These are phyloP conservation scores for Boletus barrowsii DNA, from an alignment of 768 basidiomycete species.

Conservation along the genomic window DNA sequence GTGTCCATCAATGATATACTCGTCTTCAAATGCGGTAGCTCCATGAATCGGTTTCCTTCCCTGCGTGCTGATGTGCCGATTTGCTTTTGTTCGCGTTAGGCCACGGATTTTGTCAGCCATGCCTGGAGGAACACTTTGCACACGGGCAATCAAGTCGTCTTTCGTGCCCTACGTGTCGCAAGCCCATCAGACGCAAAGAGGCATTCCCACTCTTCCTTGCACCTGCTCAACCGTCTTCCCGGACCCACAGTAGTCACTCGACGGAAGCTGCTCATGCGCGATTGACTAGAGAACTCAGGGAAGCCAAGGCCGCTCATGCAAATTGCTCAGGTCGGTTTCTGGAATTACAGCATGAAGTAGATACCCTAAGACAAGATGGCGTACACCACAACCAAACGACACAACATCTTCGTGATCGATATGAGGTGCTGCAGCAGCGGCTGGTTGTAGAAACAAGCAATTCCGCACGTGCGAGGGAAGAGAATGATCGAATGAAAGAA, in stretches of 20 bases:
- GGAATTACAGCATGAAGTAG: constrained; percentile 13
- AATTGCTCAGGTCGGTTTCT: constrained; percentile 8
- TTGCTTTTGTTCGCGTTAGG: constrained; percentile 20
- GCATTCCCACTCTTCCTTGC: constrained; percentile 27
- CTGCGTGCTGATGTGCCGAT: constrained; percentile 9
- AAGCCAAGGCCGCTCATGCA: constrained; percentile 12
- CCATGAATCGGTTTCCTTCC: constrained; percentile 2
- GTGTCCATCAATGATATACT: constrained; percentile 27
- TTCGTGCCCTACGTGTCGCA: constrained; percentile 31
- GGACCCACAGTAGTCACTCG: not conserved
- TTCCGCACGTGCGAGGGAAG: constrained; percentile 6
- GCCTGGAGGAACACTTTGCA: constrained; percentile 22
- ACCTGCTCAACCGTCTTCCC: constrained; percentile 11
- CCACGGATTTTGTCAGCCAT: constrained; percentile 33
- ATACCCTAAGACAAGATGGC: constrained; percentile 4
- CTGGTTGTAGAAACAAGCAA: constrained; percentile 5
- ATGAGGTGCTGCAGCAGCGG: constrained; percentile 12
- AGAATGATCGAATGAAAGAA: constrained; percentile 17
- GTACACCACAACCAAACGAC: constrained; percentile 6
- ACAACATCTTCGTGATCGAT: constrained; percentile 15
- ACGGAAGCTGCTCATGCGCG: constrained; percentile 7
- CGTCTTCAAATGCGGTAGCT: constrained; percentile 31
- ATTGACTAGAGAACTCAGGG: constrained; percentile 12
- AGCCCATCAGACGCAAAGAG: constrained; percentile 26
- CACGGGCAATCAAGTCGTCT: constrained; percentile 2